These are phyloP conservation scores for Fusarium zealandicum DNA, from an alignment of 2,329 filamentous ascomycete genomes.

Conservation along the genomic window DNA sequence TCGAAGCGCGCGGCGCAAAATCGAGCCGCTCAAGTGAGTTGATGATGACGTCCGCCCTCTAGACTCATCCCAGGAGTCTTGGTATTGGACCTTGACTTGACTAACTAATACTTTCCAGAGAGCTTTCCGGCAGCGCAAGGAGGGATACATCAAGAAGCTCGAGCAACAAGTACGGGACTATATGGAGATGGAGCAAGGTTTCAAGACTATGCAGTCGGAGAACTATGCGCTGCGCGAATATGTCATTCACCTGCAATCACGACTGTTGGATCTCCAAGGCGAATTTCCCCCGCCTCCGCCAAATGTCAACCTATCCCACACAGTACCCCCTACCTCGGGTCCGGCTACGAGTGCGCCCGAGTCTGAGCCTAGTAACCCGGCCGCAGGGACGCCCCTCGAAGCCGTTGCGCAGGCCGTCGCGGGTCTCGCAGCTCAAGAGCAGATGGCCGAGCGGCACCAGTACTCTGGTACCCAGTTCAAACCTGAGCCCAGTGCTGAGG, in stretches of 20 bases:
- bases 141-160: conserved; percentile 97
- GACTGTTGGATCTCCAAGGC: conserved; percentile 81
- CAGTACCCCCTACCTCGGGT: conserved; percentile 35
- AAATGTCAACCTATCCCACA: conserved; percentile 71
- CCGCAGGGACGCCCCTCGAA: conserved; percentile 52
- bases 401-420: conserved; percentile 60
- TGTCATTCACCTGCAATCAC: conserved; percentile 86
- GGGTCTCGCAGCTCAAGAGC: conserved; percentile 52
- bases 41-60: background rate
- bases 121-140: conserved; percentile 96
- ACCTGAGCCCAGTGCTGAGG: conserved; percentile 50
- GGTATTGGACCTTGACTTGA: background rate
- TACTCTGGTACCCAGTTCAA: conserved; percentile 48
- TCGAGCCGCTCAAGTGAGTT: conserved; percentile 88
- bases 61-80: background rate
- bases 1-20: conserved; percentile 98
- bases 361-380: conserved; percentile 38
- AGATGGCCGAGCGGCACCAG: conserved; percentile 48
- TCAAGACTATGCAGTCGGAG: conserved; percentile 83
- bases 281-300: conserved; percentile 85
- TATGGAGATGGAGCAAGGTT: conserved; percentile 75
- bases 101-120: conserved; percentile 63
- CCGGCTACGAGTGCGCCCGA: conserved; percentile 39
- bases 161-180: conserved; percentile 91
- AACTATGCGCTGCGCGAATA: conserved; percentile 93